Base-by-base conservation (phyloP, 2,329 filamentous ascomycete species). In the Xylaria polymorpha region DNA sequence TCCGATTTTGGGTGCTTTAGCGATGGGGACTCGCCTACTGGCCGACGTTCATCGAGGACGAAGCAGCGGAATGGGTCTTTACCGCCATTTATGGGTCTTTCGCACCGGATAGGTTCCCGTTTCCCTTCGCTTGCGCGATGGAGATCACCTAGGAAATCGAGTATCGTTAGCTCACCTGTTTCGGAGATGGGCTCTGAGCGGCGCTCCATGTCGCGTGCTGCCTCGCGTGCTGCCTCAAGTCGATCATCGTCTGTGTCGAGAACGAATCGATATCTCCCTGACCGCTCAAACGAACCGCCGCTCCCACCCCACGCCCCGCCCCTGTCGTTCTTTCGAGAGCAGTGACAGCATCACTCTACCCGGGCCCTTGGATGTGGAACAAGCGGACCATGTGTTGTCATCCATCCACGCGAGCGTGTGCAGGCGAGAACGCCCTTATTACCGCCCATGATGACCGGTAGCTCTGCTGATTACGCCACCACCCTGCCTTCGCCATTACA, bases 111-210 rank as follows among this genome's bases (percentile, higher is more conserved):
- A 74, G 88, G 89, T 76, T 87, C 88, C 70, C 87, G 90, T 72
- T 86, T 89, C 57, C 83, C 86, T 25, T 83, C 83, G 61, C 79
- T 88, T 48, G 80, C 83, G 0, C 84, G 84, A 22, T 88, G 85
- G 85, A 84, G 81, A 66, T 81, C 83, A 0, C 80, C 78, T 43
- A 83, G 82, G 68, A 82, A 83, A 43, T 77, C 81, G n/a, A 83
- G 83, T 63, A 78, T 82, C 15, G 83, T 83, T 55, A 81, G 84
- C 14, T 85, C 83, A 0, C 92, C 94, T 0, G 91, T 91, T 71
- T 97, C 96, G 50, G 95, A 98, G 76, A 86, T 95, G 29, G 93
- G 89, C 18, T 87, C 97, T 59, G 94, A 97, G 77, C 92, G 91
- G 66, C 90, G 90, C 62, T 84, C 92, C 29, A 88, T 90, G 20